Base-by-base conservation (phyloP, 2,329 filamentous ascomycete genomes). In the Aspergillus sojae region DNA sequence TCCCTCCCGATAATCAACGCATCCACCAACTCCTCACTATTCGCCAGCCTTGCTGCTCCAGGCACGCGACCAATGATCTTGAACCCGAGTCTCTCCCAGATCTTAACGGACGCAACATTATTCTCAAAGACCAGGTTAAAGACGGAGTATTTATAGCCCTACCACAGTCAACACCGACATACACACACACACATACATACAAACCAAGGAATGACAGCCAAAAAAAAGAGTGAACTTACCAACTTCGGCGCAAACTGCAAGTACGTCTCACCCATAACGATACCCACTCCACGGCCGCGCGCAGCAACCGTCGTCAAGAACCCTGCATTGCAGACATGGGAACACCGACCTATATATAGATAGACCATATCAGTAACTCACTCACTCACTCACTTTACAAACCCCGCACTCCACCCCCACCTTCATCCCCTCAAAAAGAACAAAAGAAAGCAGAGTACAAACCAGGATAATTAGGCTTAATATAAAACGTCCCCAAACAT, bases 381-480 rank as follows among this genome's bases (percentile, higher is more conserved):
- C 34, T 34, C 32, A 32, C 30, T 1, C 26, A 26, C 26, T 28
- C 26, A 32, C 30, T 28, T 6, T 28, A 28, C 26, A 28, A 28
- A 11, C 9, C 30, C 10, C 30, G 3, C 30, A 11, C 10, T 3
- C 30, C 9, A 32, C 10, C 30, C 10, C 30, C 30, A 10, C 30
- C 30, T 32, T 4, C 26, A 28, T 28, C 30, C 30, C 30, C 30
- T 32, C 30, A 32, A 32, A 43, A 54, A n/a, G 53, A 43, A 62
- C 48, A n/a, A 46, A 43, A 28, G 41, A 46, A 5, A 56, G 19
- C 11, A 34, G 21, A 45, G 32, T 14, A 71, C 67, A 58, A 62
- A 78, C 77, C 77, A 19, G 77, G 77, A 74, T 79, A 79, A 71
- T 79, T 79, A 34, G 77, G 77, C 68, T 79, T 79, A 34, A 77